Evolutionary conservation across 1,284 basidiomycete species (phyloP), one percentile per base, ranked within the genome.

Genomic region (Ganoderma leucocontextum): DNA sequence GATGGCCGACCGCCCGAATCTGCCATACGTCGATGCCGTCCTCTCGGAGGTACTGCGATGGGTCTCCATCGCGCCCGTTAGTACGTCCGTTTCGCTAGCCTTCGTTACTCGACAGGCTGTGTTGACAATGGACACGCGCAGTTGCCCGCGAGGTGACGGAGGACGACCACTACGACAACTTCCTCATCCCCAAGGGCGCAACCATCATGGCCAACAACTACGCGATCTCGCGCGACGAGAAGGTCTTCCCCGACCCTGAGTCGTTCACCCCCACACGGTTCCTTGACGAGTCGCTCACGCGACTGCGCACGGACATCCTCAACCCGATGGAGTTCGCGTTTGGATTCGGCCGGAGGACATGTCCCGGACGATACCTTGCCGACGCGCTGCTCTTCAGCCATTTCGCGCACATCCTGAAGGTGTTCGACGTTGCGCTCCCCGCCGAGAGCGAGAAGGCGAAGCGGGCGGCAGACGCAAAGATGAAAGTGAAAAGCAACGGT

Each of bases 11-110:
- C 64, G 75, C 29, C 64, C 72, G 29, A 63, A 60, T 4, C 66
- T 82, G 59, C 78, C 80, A 1, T 82, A 79, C 68, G 69, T 81
- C 42, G 70, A 76, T 41, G 78, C 77, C 1, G 64, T 80, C 4
- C 70, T 81, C 4, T 72, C 76, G 58, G 82, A 83, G 67, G 75
- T 78, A 13, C 65, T 80, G 44, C 74, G 80, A 12, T 82, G 80
- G 79, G 72, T 77, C 52, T 77, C 78, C n/a, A 76, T 80, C 60
- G 73, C 72, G 15, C 73, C 76, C n/a, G 63, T 75, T 35, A 71
- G 75, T 72, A 47, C 66, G 71, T 70, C 62, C 44, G 10, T 29
- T 25, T 4, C 15, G 13, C n/a, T 13, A 25, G 10, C 1, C 12
- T 19, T 49, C 47, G 2, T 1, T 42, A 15, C 10, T 8, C 6